These are phyloP conservation scores for Aspergillus japonicus DNA, from an alignment of 2,329 filamentous ascomycete genomes.

Conservation along the genomic window DNA sequence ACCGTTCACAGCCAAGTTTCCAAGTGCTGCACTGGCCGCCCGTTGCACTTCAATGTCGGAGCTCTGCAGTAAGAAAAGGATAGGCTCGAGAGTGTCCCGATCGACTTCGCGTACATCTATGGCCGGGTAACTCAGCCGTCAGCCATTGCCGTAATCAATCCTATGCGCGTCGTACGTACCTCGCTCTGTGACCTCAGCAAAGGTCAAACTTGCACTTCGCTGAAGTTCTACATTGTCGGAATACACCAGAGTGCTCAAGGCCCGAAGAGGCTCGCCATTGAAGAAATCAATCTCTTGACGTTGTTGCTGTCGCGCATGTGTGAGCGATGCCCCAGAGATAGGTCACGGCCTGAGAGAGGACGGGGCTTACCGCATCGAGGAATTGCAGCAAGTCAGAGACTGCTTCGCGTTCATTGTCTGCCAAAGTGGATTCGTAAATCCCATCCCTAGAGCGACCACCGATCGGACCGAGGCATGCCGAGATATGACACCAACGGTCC, in stretches of 20 bases:
- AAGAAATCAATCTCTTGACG: constrained; percentile 98
- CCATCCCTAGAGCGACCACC: constrained; percentile 75
- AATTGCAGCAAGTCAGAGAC: constrained; percentile 94
- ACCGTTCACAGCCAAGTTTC: constrained; percentile 97
- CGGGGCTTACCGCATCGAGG: constrained; percentile 79
- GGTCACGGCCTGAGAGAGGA: not conserved
- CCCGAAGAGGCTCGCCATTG: constrained; percentile 87
- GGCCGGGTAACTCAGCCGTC: not conserved
- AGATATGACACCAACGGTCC: constrained; percentile 46
- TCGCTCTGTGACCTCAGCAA: constrained; percentile 97
- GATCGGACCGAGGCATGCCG: constrained; percentile 40
- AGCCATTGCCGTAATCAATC: not conserved
- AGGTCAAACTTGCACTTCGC: constrained; percentile 93
- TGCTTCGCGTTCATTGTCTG: constrained; percentile 94
- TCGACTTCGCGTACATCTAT: constrained; percentile 95
- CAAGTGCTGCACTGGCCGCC: constrained; percentile 90
- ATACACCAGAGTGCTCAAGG: constrained; percentile 92
- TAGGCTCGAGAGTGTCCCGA: constrained; percentile 90
- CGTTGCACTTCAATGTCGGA: constrained; percentile 95
- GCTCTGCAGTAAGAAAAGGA: constrained; percentile 91
- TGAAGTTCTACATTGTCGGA: constrained; percentile 98
- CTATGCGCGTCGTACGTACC: constrained; percentile 53
- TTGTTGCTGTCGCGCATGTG: constrained; percentile 49
- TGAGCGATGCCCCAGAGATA: constrained; percentile 20
- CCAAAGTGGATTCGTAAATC: constrained; percentile 81